Conservation (phyloP, 441 rosid species). For the Biscutella laevigata region DNA sequence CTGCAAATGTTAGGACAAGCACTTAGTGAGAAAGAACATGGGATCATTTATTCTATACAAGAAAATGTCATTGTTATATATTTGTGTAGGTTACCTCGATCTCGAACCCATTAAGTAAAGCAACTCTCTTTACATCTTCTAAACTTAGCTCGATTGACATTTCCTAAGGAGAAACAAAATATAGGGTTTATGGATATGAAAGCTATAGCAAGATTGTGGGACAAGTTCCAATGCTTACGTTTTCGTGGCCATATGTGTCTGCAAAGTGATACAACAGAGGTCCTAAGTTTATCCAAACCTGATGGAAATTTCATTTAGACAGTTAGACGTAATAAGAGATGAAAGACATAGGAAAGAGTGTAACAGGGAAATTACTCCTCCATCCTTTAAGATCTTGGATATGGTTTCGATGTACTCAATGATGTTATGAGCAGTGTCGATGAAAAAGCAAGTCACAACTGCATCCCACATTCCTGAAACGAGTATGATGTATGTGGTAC, state of each 20-base stretch:
- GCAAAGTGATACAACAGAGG: conserved; percentile 95
- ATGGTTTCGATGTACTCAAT: conserved; percentile 88
- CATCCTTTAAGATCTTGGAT: conserved; percentile 83
- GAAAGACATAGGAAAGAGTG: conserved; percentile 10
- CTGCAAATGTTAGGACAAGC: conserved; percentile 34
- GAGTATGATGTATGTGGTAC: neutral
- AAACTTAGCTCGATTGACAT: conserved; percentile 93
- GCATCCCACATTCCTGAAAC: conserved; percentile 95
- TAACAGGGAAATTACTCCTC: conserved; percentile 58
- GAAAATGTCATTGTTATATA: neutral
- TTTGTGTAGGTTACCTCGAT: conserved; percentile 43
- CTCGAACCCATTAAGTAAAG: conserved; percentile 62
- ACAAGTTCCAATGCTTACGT: conserved; percentile 48
- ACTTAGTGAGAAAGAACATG: conserved; percentile 1
- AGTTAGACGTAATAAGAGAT: conserved; percentile 2
- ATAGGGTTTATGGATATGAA: neutral
- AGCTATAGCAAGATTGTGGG: neutral
- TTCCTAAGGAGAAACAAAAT: conserved; percentile 40
- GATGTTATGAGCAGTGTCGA: conserved; percentile 91
- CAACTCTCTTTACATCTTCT: conserved; percentile 87
- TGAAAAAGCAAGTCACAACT: conserved; percentile 91
- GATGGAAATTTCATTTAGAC: conserved; percentile 11
- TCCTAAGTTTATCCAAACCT: conserved; percentile 97
- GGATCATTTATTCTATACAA: neutral
- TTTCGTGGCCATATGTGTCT: conserved; percentile 67